phyloP scores from a whole-genome alignment of 202 grass and related monocot species.

The Elaeis oleifera region DNA sequence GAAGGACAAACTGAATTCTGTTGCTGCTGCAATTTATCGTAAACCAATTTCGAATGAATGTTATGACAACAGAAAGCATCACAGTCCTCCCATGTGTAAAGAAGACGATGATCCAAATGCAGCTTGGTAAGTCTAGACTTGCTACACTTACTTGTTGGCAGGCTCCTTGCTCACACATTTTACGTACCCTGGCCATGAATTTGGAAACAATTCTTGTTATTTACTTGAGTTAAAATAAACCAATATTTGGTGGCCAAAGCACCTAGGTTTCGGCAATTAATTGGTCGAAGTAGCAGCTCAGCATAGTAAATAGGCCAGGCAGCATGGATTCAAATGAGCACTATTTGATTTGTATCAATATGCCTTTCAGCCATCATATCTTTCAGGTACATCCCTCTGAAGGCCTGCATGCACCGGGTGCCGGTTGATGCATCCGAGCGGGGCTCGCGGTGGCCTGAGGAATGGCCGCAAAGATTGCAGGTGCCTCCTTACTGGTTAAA shows the following conservation, averaged over 20 bases:
- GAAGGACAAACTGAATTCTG: slow-evolving; percentile 70
- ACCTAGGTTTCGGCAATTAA: too few species aligned
- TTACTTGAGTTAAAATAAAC: too few species aligned
- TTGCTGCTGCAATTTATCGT: slow-evolving; percentile 76
- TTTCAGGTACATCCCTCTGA: slow-evolving; percentile 62
- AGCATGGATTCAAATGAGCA: too few species aligned
- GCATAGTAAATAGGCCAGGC: too few species aligned
- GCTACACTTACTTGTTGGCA: too few species aligned
- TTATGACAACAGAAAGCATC: slow-evolving; percentile 48
- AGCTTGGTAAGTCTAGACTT: slow-evolving; percentile 37
- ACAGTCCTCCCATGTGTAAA: slow-evolving; percentile 75
- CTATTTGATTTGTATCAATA: too few species aligned
- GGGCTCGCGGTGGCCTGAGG: slow-evolving; percentile 55
- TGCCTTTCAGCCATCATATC: background rate
- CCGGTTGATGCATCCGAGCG: slow-evolving; percentile 34
- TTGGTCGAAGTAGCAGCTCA: too few species aligned
- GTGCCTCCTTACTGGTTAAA: slow-evolving; percentile 71
- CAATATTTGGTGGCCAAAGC: too few species aligned
- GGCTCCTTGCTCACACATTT: too few species aligned
- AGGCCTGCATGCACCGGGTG: slow-evolving; percentile 76
- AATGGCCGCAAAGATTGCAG: slow-evolving; percentile 57
- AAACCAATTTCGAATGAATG: slow-evolving; percentile 77
- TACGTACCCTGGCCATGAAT: too few species aligned
- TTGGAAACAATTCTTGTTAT: too few species aligned
- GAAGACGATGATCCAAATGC: slow-evolving; percentile 72